Evolutionary conservation across 1,284 basidiomycete species (phyloP), one percentile per base, ranked within the genome.

Genomic region (Mrakiaceae sp.): DNA sequence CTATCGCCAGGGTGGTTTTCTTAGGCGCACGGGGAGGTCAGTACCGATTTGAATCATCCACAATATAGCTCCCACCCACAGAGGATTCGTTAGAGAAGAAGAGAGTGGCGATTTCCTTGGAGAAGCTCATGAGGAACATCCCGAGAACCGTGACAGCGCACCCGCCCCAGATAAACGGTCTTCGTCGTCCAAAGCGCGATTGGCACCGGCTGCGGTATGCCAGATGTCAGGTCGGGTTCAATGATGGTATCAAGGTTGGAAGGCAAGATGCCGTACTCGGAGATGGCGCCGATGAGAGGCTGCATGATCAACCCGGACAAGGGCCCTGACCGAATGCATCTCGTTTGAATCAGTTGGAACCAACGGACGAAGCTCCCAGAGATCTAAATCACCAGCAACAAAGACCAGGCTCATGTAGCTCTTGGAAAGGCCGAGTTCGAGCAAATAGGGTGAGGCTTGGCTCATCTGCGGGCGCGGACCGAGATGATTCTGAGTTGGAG

Each of bases 241-340:
- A 27, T 27, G 27, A 27, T 27, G 27, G 27, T 27, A 1, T 27
- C 27, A 27, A 27, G 27, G 1, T 27, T 27, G 27, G 27, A 27
- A 27, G 27, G 27, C 7, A 7, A 39, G n/a, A 3, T 39, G 10
- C 48, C 63, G 8, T 40, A 64, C 63, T 98, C 94, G 16, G 92
- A 88, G 55, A 96, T 80, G 10, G 3, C 11, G 42, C 55, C 92
- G 69, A 98, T 88, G 58, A 96, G 74, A 0, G 95, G 95, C 73
- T 98, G 95, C 69, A 95, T 87, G 55, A 98, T 79, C 12, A 98
- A 81, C 2, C 95, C 95, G 0, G 88, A 89, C 3, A 98, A 76
- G 0, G 95, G 95, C 0, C 93, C 62, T 55, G 51, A 54, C 14
- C 44, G 12, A 39, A 42, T 16, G 43, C 14, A 46, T 11, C 52